phyloP scores from a whole-genome alignment of 805 yeast species.

The Metschnikowia noctiluminum region DNA sequence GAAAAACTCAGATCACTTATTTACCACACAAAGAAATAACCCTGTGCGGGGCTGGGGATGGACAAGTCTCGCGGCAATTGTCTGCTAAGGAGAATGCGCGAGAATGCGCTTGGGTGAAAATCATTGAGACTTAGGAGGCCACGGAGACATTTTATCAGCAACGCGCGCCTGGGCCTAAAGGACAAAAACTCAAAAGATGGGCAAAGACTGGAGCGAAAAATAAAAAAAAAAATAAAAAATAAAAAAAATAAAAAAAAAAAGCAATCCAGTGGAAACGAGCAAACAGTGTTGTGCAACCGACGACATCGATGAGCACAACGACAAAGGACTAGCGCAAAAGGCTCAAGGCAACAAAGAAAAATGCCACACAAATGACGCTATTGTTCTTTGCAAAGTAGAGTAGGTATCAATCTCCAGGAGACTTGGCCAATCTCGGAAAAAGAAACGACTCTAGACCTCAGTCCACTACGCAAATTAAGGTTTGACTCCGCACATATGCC shows the following conservation, averaged over 20 bases:
- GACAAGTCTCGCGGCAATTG: slow-evolving; percentile 7
- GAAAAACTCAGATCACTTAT: neutral
- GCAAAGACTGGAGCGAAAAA: neutral
- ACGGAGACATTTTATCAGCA: slow-evolving; percentile 1
- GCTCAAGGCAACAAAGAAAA: neutral
- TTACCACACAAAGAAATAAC: neutral
- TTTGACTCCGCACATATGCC: neutral
- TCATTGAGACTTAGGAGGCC: neutral
- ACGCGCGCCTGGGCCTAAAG: slow-evolving; percentile 6
- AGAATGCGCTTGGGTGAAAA: neutral
- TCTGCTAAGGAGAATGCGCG: neutral
- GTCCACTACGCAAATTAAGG: neutral
- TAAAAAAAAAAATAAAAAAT: slow-evolving; percentile 5
- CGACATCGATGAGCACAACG: neutral
- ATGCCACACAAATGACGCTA: no score
- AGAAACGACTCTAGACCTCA: neutral
- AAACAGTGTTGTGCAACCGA: neutral
- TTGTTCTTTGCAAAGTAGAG: no score
- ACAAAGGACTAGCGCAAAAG: neutral
- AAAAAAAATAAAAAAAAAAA: neutral
- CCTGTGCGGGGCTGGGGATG: neutral
- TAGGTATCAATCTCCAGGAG: no score
- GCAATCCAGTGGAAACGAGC: neutral
- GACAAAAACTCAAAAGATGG: slow-evolving; percentile 6
- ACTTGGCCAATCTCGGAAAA: neutral